Evolutionary conservation across 179 eudicot species (phyloP).

Genomic region (Silene vulgaris): DNA sequence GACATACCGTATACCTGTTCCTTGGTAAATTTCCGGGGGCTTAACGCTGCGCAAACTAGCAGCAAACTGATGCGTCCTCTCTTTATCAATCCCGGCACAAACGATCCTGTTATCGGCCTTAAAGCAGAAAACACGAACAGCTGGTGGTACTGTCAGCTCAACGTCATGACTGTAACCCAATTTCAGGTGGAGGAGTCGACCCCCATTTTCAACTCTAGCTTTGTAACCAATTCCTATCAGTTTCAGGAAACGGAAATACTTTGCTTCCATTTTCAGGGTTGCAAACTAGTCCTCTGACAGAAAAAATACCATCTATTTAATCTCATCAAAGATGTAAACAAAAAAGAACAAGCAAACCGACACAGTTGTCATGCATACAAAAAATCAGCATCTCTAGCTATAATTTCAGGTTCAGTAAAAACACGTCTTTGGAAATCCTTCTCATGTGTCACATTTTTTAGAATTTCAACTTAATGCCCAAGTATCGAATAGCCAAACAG

Average conservation of each 20-base stretch:
- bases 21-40: conserved; percentile 23
- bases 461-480: no score
- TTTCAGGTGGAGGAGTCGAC: conserved; percentile 23
- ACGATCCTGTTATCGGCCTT: conserved; percentile 19
- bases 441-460: no score
- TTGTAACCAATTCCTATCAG: conserved; percentile 26
- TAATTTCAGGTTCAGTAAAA: no score
- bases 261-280: conserved; percentile 22
- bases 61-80: conserved; percentile 25
- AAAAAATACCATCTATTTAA: no score
- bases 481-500: no score
- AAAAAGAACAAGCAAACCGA: no score
- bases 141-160: conserved; percentile 22
- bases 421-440: no score
- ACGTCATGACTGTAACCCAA: conserved; percentile 28
- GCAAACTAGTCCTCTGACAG: background rate
- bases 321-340: no score
- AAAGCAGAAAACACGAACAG: conserved; percentile 27
- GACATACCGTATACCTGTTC: conserved; percentile 21
- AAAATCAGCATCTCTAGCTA: no score
- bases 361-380: no score
- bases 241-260: conserved; percentile 21
- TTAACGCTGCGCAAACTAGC: conserved; percentile 22
- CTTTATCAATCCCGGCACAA: conserved; percentile 23
- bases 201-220: conserved; percentile 22